Evolutionary conservation across 2,329 filamentous ascomycete species (phyloP), one percentile per base, ranked within the genome.

Genomic region (Rhinocladiella similis): DNA sequence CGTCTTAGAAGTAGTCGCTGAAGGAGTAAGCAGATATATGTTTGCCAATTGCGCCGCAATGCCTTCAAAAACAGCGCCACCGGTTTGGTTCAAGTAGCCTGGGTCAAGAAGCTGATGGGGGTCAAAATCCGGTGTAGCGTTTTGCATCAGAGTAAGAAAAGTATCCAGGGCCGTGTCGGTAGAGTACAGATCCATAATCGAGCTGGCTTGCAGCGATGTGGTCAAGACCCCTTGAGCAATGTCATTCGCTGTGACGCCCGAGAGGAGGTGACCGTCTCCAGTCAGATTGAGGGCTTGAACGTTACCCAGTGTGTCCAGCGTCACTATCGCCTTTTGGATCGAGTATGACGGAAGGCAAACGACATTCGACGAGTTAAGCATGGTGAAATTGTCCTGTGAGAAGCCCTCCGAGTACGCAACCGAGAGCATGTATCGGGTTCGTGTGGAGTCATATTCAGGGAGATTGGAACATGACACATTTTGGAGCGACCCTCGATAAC

Each of bases 321-420:
- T 60, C 13, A 60, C 56, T n/a, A 25, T 41, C 2, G 46, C 59
- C 14, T 42, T 38, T 36, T 57, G 56, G 13, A 62, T 46, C 1
- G 49, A 49, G 35, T 62, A 62, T 13, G 53, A 47, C 16, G 60
- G 57, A 25, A 55, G 47, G 54, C 60, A 62, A 20, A 62, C 54
- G 50, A 62, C 20, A 33, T 60, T 60, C 25, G 60, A 60, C 13
- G 60, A 62, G 47, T 62, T 60, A 13, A 62, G 50, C 47, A 62
- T 27, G 25, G 47, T 62, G 47, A 57, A 53, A 43, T 60, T 48
- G 33, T 60, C 45, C 20, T 60, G 60, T 7, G 49, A 42, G 10
- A 52, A 39, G 2, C 57, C 60, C 35, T 62, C 54, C 5, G 60
- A 62, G 38, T 62, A 62, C 5, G 57, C 48, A 2, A 48, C 39